A percentile compares a stretch with the other conserved stretches of the same genome.
Evolutionary conservation across 495 filamentous ascomycete genomes (phyloP).

Genomic region (Tuber umbilicatum): DNA sequence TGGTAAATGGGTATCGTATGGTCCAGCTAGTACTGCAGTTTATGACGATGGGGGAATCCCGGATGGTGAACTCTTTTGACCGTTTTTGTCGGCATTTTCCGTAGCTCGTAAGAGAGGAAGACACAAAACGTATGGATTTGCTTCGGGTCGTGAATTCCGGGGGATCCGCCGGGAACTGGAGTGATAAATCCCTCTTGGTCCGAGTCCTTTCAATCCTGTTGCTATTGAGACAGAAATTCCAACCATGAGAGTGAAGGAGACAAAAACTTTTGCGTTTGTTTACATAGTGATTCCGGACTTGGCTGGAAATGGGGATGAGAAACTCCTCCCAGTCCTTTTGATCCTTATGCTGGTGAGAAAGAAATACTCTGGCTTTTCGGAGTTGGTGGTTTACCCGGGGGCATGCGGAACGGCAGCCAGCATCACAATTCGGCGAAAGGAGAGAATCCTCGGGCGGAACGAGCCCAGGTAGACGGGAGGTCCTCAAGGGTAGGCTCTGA

Average conservation of each 20-base stretch:
- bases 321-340: neutral
- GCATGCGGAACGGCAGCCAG: no score
- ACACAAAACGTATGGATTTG: no score
- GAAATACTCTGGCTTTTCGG: neutral
- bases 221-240: no score
- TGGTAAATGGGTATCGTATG: conserved; percentile 1
- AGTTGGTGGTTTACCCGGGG: neutral
- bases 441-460: no score
- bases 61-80: conserved; percentile 6
- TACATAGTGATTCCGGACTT: neutral
- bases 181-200: no score
- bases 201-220: no score
- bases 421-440: no score
- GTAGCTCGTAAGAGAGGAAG: no score
- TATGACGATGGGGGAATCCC: conserved; percentile 8
- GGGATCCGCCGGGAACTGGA: no score
- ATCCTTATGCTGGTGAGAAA: neutral
- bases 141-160: no score
- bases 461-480: no score
- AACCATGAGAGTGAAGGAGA: neutral
- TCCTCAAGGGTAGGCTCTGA: no score
- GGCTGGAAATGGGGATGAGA: neutral
- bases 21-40: conserved; percentile 8
- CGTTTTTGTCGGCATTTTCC: neutral
- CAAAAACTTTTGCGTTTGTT: neutral